Evolutionary conservation across 2,329 filamentous ascomycete genomes (phyloP), one percentile per base, ranked within the genome.

Genomic region (Cryphonectria japonica): DNA sequence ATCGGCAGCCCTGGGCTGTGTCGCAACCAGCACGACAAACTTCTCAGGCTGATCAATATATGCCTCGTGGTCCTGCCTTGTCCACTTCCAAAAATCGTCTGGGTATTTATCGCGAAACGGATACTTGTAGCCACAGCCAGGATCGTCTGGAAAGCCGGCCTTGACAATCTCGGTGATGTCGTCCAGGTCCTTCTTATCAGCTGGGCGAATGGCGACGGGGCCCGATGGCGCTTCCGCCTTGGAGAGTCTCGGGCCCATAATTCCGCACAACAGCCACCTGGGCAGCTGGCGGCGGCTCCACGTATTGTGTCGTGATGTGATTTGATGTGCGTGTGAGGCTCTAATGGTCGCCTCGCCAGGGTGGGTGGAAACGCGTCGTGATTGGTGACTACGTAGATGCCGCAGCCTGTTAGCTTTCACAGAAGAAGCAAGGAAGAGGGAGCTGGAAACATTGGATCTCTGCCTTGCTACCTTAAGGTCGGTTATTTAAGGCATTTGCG

Each of bases 61-160:
- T 29, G n/a, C 52, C 52, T 57, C 52, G 26, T 57, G 13, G 4
- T 57, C 52, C 11, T 2, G 52, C 52, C 52, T 57, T 2, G 52
- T 57, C 52, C 52, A 57, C 52, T 29, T 11, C 52, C 52, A 57
- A 13, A 57, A 57, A 26, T 57, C 52, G 52, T 57, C 52, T 29
- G 52, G 52, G 9, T 29, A 57, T 16, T 29, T 9, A 11, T 57
- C 52, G n/a, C 52, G n/a, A 57, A 29, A 57, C n/a, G 52, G 52
- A n/a, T 57, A 57, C 26, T 57, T 57, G 52, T 57, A 57, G 52
- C 29, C 52, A 57, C 52, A 57, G 26, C 52, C 52, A 14, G 52
- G 52, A 7, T 57, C 52, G 52, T 57, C 52, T 26, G 52, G 52
- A 7, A 57, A 57, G n/a, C 52, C 52, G 11, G 52, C 52, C 52